These are phyloP conservation scores for Sclerotinia nivalis DNA, from an alignment of 2,329 filamentous ascomycete species.

Conservation along the genomic window DNA sequence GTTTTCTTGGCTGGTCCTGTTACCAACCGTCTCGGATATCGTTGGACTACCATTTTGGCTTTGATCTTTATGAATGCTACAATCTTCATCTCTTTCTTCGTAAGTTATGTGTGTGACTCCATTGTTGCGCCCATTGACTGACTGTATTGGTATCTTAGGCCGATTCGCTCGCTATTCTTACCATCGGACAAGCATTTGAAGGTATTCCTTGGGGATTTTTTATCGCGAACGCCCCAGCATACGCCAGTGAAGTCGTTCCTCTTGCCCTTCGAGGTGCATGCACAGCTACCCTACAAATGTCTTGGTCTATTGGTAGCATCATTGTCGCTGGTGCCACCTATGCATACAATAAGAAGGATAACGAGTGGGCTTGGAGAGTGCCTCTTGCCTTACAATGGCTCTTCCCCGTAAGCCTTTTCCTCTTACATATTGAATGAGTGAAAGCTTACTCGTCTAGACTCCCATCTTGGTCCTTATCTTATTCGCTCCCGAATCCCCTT, in stretches of 20 bases:
- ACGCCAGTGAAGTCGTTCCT: slow-evolving; percentile 62
- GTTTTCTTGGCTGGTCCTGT: slow-evolving; percentile 61
- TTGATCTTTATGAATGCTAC: slow-evolving; percentile 57
- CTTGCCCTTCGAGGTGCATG: slow-evolving; percentile 57
- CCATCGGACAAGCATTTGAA: slow-evolving; percentile 46
- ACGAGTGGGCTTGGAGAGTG: slow-evolving; percentile 48
- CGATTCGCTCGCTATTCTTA: slow-evolving; percentile 42
- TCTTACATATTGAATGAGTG: neutral
- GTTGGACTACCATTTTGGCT: slow-evolving; percentile 56
- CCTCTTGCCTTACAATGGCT: slow-evolving; percentile 56
- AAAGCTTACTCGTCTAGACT: slow-evolving; percentile 36
- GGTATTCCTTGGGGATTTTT: slow-evolving; percentile 67
- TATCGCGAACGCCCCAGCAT: slow-evolving; percentile 64
- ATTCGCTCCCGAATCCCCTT: slow-evolving; percentile 51
- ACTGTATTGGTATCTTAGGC: neutral
- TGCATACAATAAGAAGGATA: slow-evolving; percentile 47
- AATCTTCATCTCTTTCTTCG: slow-evolving; percentile 48
- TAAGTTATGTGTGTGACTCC: slow-evolving; percentile 33
- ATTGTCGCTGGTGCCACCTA: slow-evolving; percentile 60
- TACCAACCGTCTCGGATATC: slow-evolving; percentile 59
- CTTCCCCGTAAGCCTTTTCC: slow-evolving; percentile 43
- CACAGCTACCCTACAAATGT: slow-evolving; percentile 66
- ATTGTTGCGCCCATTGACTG: neutral
- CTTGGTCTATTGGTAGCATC: slow-evolving; percentile 63
- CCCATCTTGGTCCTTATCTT: slow-evolving; percentile 52